Conservation (phyloP, 2,329 filamentous ascomycete genomes). For the Cladosporium sp. region DNA sequence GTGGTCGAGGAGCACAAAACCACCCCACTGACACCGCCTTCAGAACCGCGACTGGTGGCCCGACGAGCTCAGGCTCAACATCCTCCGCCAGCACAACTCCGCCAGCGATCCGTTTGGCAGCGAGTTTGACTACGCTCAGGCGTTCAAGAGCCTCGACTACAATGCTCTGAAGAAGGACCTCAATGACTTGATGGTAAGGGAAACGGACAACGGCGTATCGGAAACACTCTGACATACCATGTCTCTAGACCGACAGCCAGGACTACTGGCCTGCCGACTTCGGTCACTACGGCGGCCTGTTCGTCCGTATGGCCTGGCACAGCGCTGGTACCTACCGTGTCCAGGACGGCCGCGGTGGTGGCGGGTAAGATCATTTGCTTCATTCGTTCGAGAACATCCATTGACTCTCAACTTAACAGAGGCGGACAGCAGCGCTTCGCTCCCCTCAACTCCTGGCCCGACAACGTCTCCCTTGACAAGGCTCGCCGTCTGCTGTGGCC, state of each 20-base stretch:
- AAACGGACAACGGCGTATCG: background rate
- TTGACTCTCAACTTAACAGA: conserved; percentile 26
- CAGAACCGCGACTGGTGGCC: conserved; percentile 69
- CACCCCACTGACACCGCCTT: conserved; percentile 46
- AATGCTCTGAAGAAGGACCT: conserved; percentile 68
- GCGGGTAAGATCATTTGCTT: conserved; percentile 37
- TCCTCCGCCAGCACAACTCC: conserved; percentile 64
- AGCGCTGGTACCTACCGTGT: conserved; percentile 72
- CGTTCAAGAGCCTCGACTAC: conserved; percentile 68
- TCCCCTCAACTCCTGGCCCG: conserved; percentile 75
- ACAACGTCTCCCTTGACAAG: conserved; percentile 74
- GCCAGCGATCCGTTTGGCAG: conserved; percentile 57
- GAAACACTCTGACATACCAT: background rate
- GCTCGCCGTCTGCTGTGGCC: conserved; percentile 72
- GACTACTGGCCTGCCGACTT: conserved; percentile 79
- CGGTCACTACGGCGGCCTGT: conserved; percentile 73
- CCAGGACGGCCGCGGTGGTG: conserved; percentile 67
- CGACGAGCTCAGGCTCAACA: conserved; percentile 58
- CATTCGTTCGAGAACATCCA: background rate
- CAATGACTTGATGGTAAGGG: conserved; percentile 51
- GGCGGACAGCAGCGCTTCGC: conserved; percentile 72
- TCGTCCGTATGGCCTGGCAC: conserved; percentile 78
- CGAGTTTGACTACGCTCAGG: conserved; percentile 63
- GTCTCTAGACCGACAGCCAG: conserved; percentile 58
- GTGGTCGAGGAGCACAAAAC: conserved; percentile 52